phyloP scores from a whole-genome alignment of 2,329 filamentous ascomycete species.

The Xylariales sp. region DNA sequence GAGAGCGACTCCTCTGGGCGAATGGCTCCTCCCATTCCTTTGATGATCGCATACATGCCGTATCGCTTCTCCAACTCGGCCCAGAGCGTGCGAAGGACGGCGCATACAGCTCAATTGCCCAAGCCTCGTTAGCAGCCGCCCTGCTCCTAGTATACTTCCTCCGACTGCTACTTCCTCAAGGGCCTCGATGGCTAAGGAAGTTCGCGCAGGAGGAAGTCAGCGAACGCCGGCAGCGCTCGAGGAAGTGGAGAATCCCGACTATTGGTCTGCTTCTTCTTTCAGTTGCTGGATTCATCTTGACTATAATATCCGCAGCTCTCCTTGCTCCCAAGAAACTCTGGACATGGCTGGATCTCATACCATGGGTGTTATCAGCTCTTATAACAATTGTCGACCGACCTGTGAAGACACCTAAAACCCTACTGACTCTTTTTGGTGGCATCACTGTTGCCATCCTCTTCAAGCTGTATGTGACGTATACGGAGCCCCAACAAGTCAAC shows the following conservation, averaged over 20 bases:
- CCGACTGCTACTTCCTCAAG: constrained; percentile 20
- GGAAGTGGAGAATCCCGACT: constrained; percentile 36
- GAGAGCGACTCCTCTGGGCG: neutral
- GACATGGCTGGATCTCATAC: constrained; percentile 30
- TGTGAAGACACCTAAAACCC: constrained; percentile 34
- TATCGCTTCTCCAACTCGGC: neutral
- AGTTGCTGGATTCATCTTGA: constrained; percentile 29
- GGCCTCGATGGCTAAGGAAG: constrained; percentile 36
- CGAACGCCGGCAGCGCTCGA: constrained; percentile 13
- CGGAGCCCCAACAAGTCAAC: constrained; percentile 25
- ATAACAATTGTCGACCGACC: constrained; percentile 35
- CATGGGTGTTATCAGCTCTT: constrained; percentile 34
- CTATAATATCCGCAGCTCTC: constrained; percentile 26
- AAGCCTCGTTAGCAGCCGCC: constrained; percentile 25
- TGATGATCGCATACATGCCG: neutral
- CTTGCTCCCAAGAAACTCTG: constrained; percentile 21
- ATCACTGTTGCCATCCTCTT: constrained; percentile 28
- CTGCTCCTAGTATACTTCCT: constrained; percentile 25
- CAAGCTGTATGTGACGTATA: constrained; percentile 19
- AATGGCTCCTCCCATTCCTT: neutral
- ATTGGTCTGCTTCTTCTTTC: constrained; percentile 29
- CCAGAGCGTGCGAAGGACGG: constrained; percentile 15
- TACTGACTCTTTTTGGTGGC: constrained; percentile 34
- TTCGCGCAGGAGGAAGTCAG: constrained; percentile 37
- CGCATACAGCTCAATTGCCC: constrained; percentile 19